Percentiles rank a stretch among this genome's conserved stretches.
These are phyloP conservation scores for Micractinium conductrix DNA, from an alignment of 139 green algal genomes.

Conservation along the genomic window DNA sequence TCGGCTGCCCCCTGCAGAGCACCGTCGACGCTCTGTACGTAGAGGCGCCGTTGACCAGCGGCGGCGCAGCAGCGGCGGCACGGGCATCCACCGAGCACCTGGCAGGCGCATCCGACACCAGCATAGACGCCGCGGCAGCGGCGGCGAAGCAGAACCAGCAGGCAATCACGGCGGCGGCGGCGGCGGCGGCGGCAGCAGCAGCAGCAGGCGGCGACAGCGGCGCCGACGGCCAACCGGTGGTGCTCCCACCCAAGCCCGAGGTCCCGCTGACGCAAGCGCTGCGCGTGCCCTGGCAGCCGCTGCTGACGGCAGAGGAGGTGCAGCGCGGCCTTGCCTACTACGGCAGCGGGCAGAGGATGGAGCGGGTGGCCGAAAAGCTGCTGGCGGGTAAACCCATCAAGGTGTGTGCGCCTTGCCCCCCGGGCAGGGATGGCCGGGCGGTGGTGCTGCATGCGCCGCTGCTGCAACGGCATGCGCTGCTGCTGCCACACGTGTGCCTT, in stretches of 20 bases:
- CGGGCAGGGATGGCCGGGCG: too few species aligned
- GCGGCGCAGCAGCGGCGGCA: too few species aligned
- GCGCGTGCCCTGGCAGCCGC: conserved; percentile 2
- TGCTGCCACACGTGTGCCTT: too few species aligned
- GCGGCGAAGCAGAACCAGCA: not conserved
- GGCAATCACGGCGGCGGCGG: not conserved
- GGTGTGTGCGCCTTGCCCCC: too few species aligned
- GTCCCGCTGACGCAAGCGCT: not conserved
- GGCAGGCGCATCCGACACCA: not conserved
- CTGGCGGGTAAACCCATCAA: conserved; percentile 16
- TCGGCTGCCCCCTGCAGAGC: not conserved
- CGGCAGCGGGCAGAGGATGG: not conserved
- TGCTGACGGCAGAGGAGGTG: not conserved
- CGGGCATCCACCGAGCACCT: too few species aligned
- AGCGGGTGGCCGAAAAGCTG: conserved; percentile 4
- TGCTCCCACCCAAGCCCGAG: not conserved
- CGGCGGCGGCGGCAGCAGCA: not conserved
- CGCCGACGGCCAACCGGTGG: too few species aligned
- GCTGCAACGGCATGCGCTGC: too few species aligned
- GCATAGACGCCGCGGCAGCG: not conserved
- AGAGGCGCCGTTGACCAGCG: not conserved
- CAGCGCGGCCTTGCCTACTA: conserved; percentile 1
- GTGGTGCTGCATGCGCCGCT: too few species aligned
- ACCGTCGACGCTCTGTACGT: not conserved
- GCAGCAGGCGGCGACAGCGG: not conserved